phyloP scores from a whole-genome alignment of 2,329 filamentous ascomycete genomes.

The Cyphellophora attinorum region DNA sequence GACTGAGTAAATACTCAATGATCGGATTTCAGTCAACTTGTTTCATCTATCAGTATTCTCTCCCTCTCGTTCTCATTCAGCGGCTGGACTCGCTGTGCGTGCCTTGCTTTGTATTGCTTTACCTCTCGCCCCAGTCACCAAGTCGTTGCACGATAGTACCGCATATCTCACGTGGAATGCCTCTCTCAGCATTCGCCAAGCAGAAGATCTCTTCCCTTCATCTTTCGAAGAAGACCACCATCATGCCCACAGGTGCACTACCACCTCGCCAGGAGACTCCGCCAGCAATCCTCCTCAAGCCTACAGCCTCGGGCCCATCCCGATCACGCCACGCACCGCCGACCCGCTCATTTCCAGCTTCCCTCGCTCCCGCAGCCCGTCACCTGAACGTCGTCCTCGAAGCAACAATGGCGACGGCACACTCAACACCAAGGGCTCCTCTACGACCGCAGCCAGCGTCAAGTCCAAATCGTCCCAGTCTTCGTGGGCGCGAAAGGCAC shows the following conservation, averaged over 20 bases:
- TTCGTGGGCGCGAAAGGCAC: conserved; percentile 8
- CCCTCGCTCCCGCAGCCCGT: neutral
- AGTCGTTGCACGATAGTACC: no score
- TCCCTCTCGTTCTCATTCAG: neutral
- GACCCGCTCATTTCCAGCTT: neutral
- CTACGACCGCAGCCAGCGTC: neutral
- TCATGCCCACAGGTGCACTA: no score
- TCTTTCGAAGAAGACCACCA: neutral
- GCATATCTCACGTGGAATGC: no score
- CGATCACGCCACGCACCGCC: neutral
- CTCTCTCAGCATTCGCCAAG: neutral
- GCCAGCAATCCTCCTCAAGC: neutral
- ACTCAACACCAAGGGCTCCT: neutral
- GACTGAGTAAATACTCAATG: no score
- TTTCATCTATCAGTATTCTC: no score
- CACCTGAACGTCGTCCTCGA: neutral
- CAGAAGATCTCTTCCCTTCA: neutral
- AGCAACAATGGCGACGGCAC: neutral
- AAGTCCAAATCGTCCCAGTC: neutral
- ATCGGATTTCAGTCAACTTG: no score
- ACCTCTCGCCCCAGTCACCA: no score
- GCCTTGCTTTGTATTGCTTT: neutral
- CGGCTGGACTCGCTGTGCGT: neutral
- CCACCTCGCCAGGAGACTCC: neutral
- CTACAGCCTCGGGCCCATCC: neutral